A percentile compares a stretch with the other conserved stretches of the same genome.
These are phyloP conservation scores for Mortierella sp. DNA, from an alignment of 371 early-diverging fungal genomes.

Conservation along the genomic window DNA sequence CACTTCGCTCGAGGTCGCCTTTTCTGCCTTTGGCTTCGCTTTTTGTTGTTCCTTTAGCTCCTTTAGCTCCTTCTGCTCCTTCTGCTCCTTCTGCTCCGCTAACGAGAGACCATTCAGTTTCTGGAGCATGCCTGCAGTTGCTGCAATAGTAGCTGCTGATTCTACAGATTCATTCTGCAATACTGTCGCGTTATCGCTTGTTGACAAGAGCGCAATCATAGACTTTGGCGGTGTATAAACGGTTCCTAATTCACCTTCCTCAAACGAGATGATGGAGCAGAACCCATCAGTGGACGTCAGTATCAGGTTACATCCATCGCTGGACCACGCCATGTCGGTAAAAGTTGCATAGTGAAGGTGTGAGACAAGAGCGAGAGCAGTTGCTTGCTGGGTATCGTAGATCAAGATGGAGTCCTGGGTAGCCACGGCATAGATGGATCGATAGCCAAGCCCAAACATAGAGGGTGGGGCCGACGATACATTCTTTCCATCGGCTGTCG, in stretches of 20 bases:
- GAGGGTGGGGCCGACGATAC: constrained; percentile 17
- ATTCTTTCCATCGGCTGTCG: constrained; percentile 12
- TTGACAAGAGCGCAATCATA: constrained; percentile 28
- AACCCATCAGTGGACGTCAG: constrained; percentile 92
- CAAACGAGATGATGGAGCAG: constrained; percentile 86
- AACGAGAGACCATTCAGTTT: constrained; percentile 42
- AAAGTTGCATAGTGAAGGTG: constrained; percentile 92
- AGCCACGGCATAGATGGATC: constrained; percentile 89
- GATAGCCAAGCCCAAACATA: constrained; percentile 74
- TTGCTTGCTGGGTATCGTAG: constrained; percentile 86
- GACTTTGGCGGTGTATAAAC: constrained; percentile 50
- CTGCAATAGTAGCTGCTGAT: constrained; percentile 33
- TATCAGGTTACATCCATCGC: constrained; percentile 79
- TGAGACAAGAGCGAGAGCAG: constrained; percentile 79
- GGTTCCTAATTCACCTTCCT: constrained; percentile 69
- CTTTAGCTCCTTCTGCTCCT: constrained; percentile 30
- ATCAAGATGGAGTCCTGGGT: constrained; percentile 87
- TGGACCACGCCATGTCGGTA: constrained; percentile 91
- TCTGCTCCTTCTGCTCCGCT: constrained; percentile 26
- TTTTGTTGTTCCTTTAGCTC: constrained; percentile 28
- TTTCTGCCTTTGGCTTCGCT: constrained; percentile 32
- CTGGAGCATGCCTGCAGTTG: constrained; percentile 49
- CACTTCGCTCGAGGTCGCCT: constrained; percentile 9
- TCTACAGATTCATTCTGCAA: constrained; percentile 22
- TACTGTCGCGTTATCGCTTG: neutral